Conservation (phyloP, 163 green algal genomes). For the Scenedesmus sp. region DNA sequence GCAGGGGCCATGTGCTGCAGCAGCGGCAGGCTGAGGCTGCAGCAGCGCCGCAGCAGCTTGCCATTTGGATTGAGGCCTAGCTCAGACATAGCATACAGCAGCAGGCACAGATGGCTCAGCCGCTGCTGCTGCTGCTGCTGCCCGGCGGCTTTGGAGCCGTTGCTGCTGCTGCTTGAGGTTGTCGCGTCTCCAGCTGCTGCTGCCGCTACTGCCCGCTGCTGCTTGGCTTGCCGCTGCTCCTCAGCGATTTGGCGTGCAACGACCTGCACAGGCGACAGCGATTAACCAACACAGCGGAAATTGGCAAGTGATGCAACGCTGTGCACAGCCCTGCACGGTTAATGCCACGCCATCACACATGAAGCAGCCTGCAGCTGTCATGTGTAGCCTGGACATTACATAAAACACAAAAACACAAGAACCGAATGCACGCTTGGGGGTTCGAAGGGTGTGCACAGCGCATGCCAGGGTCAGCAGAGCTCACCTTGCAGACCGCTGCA, state of each 20-base stretch:
- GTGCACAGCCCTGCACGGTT: neutral
- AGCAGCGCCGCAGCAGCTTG: neutral
- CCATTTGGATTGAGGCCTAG: neutral
- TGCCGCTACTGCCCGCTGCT: neutral
- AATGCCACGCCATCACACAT: neutral
- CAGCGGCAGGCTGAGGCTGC: neutral
- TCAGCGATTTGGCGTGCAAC: neutral
- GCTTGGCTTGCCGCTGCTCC: neutral
- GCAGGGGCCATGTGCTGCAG: neutral
- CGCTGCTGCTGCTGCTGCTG: slow-evolving; percentile 26
- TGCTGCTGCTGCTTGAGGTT: neutral
- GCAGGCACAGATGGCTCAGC: neutral
- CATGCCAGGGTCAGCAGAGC: neutral
- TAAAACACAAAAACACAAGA: neutral
- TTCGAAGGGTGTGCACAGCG: no score
- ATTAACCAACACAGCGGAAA: neutral
- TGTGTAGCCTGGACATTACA: neutral
- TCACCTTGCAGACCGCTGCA: neutral
- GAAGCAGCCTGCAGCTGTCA: no score
- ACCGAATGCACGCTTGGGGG: no score
- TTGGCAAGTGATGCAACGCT: neutral
- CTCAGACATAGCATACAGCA: slow-evolving; percentile 25
- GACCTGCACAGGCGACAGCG: neutral
- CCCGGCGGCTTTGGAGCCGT: neutral
- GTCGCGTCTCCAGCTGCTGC: neutral